Percentiles rank a stretch among this genome's conserved stretches.
These are phyloP conservation scores for Lentinula aciculospora DNA, from an alignment of 768 basidiomycete species.

Conservation along the genomic window DNA sequence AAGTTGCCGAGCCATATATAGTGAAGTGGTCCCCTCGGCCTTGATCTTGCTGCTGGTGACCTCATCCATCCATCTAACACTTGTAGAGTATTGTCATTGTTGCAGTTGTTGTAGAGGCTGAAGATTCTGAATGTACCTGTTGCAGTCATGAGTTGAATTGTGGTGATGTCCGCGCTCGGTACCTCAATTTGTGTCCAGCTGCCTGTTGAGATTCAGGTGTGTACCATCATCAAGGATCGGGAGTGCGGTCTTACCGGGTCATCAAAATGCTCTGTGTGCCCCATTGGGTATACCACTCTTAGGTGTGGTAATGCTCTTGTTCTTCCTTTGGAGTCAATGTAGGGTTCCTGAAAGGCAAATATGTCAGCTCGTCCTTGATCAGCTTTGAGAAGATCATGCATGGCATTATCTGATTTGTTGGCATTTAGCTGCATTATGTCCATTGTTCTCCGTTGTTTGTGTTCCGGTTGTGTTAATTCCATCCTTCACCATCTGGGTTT, in stretches of 20 bases:
- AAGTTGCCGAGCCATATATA: constrained; percentile 32
- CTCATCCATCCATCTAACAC: not conserved
- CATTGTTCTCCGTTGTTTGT: not conserved
- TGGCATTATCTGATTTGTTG: not conserved
- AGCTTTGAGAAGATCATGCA: not conserved
- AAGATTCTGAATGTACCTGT: constrained; percentile 9
- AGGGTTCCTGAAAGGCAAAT: not conserved
- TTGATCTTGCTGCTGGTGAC: not conserved
- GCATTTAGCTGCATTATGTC: not conserved
- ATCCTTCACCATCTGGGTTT: not conserved
- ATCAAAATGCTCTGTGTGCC: not conserved
- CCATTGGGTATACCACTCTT: not conserved
- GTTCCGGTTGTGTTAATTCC: not conserved
- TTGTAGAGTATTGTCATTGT: constrained; percentile 1
- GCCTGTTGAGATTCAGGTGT: no score
- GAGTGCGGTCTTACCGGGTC: no score
- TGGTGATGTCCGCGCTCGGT: no score
- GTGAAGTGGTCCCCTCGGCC: not conserved
- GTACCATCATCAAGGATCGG: not conserved
- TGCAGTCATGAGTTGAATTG: no score
- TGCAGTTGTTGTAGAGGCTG: constrained; percentile 21
- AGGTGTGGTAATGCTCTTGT: not conserved
- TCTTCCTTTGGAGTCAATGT: not conserved
- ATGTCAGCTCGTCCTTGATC: not conserved
- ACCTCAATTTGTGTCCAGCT: no score